Percentiles rank a stretch among this genome's conserved stretches.
phyloP scores from a whole-genome alignment of 2,329 filamentous ascomycete species.

The Penicillium oxalicum region DNA sequence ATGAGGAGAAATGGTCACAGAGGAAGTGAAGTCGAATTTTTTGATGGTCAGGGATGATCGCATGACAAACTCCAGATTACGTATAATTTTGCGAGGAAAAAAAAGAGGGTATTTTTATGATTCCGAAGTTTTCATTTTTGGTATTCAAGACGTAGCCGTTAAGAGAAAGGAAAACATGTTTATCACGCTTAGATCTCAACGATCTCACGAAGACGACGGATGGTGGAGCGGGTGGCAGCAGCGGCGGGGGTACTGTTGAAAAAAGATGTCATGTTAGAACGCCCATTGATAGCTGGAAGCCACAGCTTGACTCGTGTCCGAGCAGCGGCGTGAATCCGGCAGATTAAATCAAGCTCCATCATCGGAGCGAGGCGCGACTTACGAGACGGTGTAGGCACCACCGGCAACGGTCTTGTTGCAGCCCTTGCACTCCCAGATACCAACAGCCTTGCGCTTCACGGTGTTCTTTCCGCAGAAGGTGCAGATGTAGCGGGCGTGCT shows the following conservation, averaged over 20 bases:
- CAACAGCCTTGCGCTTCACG: constrained; percentile 83
- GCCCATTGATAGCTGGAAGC: no score
- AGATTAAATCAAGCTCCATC: not conserved
- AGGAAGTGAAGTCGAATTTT: no score
- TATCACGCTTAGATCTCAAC: constrained; percentile 64
- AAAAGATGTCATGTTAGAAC: not conserved
- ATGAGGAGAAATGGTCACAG: no score
- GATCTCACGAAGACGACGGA: constrained; percentile 95
- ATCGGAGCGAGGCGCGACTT: constrained; percentile 48
- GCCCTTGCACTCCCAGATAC: constrained; percentile 94
- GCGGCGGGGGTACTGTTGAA: constrained; percentile 73
- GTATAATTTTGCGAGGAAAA: constrained; percentile 5
- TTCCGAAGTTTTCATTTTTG: constrained; percentile 34
- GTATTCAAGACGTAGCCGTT: constrained; percentile 32
- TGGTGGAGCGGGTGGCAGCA: constrained; percentile 89
- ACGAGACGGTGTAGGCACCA: constrained; percentile 95
- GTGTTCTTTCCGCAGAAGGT: constrained; percentile 98
- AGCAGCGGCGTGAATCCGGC: no score
- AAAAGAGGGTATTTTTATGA: constrained; percentile 20
- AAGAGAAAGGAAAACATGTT: constrained; percentile 31
- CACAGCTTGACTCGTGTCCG: no score
- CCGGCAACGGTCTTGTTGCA: constrained; percentile 93
- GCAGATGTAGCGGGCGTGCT: constrained; percentile 96
- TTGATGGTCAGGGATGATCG: no score
- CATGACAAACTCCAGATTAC: not conserved